These are phyloP conservation scores for Schizophyllum amplum DNA, from an alignment of 1,284 basidiomycete genomes.

Conservation along the genomic window DNA sequence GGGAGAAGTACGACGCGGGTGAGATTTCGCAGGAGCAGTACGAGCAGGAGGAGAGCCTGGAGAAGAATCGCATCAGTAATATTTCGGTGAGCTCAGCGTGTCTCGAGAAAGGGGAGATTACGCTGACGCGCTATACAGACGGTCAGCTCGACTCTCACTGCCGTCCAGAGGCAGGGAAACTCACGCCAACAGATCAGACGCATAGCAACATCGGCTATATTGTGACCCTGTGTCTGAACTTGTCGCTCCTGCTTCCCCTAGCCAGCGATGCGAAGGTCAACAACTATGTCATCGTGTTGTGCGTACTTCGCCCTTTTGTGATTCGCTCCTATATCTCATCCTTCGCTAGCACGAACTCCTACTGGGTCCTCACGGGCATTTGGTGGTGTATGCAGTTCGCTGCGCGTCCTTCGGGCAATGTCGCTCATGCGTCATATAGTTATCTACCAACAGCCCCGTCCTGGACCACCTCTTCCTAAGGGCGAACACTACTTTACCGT, in stretches of 20 bases:
- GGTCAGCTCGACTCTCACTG: neutral
- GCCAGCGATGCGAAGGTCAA: constrained; percentile 58
- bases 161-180: neutral
- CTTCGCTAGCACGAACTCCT: constrained; percentile 51
- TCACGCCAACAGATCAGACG: constrained; percentile 29
- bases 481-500: constrained; percentile 66
- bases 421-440: constrained; percentile 32
- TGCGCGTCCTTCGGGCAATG: neutral
- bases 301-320: constrained; percentile 16
- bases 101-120: constrained; percentile 42
- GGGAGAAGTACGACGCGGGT: constrained; percentile 50
- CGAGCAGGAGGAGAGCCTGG: constrained; percentile 68
- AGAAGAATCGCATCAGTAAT: constrained; percentile 82
- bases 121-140: constrained; percentile 39
- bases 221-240: constrained; percentile 55
- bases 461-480: constrained; percentile 65
- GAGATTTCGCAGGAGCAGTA: constrained; percentile 56
- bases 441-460: constrained; percentile 68
- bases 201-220: constrained; percentile 76
- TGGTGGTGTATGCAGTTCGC: constrained; percentile 64
- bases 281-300: constrained; percentile 62
- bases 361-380: constrained; percentile 67
- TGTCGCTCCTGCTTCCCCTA: constrained; percentile 70
- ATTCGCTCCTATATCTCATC: neutral
- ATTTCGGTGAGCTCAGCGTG: constrained; percentile 38